Base-by-base conservation (phyloP, 345 rosid genomes). In the Cardiospermum halicacabum region DNA sequence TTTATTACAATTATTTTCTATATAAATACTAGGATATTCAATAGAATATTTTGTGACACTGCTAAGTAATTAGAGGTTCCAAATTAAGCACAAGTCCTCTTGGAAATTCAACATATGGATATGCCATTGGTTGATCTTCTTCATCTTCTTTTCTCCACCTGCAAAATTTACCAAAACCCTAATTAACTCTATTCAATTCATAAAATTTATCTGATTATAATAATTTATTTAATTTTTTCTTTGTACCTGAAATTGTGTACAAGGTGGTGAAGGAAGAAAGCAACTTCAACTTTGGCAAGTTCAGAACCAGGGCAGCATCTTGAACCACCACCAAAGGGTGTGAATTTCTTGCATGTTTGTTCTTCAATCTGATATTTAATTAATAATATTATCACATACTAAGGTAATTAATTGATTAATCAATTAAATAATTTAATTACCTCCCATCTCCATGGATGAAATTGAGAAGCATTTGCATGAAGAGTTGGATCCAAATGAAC, bases 381-480 rank as follows among this genome's bases (percentile, higher is more conserved):
- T 11, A 4, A 19, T 16, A n/a, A 50, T 13, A 42, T n/a, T 27
- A 28, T 58, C 43, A 39, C 16, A 26, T 6, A 39, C 8, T 11
- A 34, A 7, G 8, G 39, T 34, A 34, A 34, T 34, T 34, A 5
- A 34, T 34, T 34, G 39, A 34, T 34, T 11, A 4, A 34, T 34
- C 39, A 34, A 7, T 1, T 34, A 34, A 34, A 34, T 5, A 37
- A 30, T 1, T 61, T 28, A 1, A 37, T 60, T 74, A 81, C 88
- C 85, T 83, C 80, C 88, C 88, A 83, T 74, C 88, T 75, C 83
- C 85, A 80, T 18, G 88, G 88, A 72, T 83, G 56, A 53, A 83
- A 83, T 22, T 78, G 74, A 13, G 53, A 71, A 34, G 88, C 73
- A 72, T 43, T 70, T 60, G 71, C 71, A 64, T 76, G 82, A 32